Evolutionary conservation across 2,329 filamentous ascomycete species (phyloP).

Genomic region (Bertia moriformis): DNA sequence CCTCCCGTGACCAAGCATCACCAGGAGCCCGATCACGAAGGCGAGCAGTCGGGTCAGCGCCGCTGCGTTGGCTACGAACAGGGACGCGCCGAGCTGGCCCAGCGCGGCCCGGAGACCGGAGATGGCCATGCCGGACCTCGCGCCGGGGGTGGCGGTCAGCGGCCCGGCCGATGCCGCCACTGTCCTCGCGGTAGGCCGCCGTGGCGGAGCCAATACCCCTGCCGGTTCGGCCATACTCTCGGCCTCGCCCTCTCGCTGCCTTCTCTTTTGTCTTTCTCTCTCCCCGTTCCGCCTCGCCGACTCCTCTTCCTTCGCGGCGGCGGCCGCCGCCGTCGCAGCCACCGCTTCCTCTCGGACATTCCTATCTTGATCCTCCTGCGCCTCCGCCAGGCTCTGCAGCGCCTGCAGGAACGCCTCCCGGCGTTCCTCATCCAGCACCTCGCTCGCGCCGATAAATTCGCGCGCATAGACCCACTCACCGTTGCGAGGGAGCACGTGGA

Average conservation of each 20-base stretch:
- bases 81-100: slow-evolving; percentile 29
- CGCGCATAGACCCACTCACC: slow-evolving; percentile 91
- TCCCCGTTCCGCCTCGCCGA: not conserved
- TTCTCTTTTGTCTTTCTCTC: slow-evolving; percentile 13
- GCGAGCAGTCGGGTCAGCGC: slow-evolving; percentile 50
- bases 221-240: slow-evolving; percentile 12
- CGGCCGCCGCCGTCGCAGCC: slow-evolving; percentile 40
- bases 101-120: no score
- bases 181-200: slow-evolving; percentile 30
- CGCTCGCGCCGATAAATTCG: slow-evolving; percentile 76
- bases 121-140: not conserved
- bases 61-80: slow-evolving; percentile 42
- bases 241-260: slow-evolving; percentile 44
- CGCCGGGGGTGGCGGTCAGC: slow-evolving; percentile 47
- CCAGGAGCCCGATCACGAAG: slow-evolving; percentile 65
- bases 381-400: slow-evolving; percentile 69
- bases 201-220: no score
- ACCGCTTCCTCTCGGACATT: slow-evolving; percentile 40
- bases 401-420: slow-evolving; percentile 80
- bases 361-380: slow-evolving; percentile 54
- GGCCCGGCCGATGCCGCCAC: slow-evolving; percentile 54
- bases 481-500: slow-evolving; percentile 87
- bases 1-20: slow-evolving; percentile 62
- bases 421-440: slow-evolving; percentile 81
- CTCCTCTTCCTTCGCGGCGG: slow-evolving; percentile 9